Evolutionary conservation across 805 yeast genomes (phyloP), one percentile per base, ranked within the genome.

Genomic region (Candida easanensis): DNA sequence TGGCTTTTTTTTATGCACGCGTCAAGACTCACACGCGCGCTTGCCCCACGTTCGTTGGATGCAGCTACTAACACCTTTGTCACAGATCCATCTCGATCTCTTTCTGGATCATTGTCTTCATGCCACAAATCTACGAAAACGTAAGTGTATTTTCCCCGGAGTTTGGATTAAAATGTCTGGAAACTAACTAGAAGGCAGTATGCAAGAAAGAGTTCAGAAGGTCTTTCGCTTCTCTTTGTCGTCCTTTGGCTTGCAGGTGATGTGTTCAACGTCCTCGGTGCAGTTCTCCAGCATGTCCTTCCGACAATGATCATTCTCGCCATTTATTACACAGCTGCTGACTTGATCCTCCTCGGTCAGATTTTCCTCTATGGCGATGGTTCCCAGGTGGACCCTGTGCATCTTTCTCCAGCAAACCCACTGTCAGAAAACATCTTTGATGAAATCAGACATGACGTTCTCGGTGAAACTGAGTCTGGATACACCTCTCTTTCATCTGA

Each of bases 21-120:
- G 2, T 26, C 18, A 9, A 16, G 34, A 18, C 4, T 17, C 21
- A 23, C 28, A 14, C 5, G 15, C 27, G 17, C 19, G 21, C 19
- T 20, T 21, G 10, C 27, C 27, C 27, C 26, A 21, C 23, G 19
- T 11, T n/a, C n/a, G n/a, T 26, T 19, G 6, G 22, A 9, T 27
- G 15, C 16, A 35, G 16, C 9, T 22, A 28, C 43, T 39, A 33
- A 36, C 41, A n/a, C 13, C 20, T 9, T n/a, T 20, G 4, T 27
- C 19, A 26, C 23, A 48, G 51, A 15, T 88, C 96, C 11, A 88
- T 93, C 27, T 91, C 98, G 16, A 78, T 91, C 36, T 96, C 97
- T 14, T 93, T 97, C 63, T 91, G 99, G 99, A 84, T 93, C 46
- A 90, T 93, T 38, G 99, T 91, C 15, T 91, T 93, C 71, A 95